Evolutionary conservation across 129 eudicot species (phyloP), one percentile per base, ranked within the genome.

Genomic region (Lactuca saligna): DNA sequence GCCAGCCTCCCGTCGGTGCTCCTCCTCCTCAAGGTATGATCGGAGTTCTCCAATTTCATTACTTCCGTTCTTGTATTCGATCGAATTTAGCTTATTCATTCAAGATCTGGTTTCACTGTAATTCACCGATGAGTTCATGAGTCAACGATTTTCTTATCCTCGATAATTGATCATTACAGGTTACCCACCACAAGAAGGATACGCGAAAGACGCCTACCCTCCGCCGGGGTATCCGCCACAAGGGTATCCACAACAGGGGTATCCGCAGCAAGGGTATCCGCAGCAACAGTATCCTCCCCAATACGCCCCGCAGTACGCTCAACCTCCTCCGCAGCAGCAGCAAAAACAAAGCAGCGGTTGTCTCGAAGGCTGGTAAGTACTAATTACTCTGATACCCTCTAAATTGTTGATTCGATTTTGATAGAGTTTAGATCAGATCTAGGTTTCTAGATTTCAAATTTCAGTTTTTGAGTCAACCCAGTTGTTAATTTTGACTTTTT

Each of bases 1-100:
- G 74, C 7, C 87, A 82, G 17, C 87, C 97, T 31, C 95, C 91
- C 1, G 92, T 85, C 44, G 97, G 95, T 35, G 86, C 73, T 25
- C 95, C 97, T 51, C 92, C 97, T 13, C 75, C 73, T 17, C 70
- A 77, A 44, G 73, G 69, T 67, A 6, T 33, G 9, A 46, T 12
- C 51, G 51, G 51, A 11, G n/a, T 46, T 46, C 12, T 3, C 15
- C 51, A 46, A 46, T 46, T 46, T 12, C 51, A 46, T 12, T 12
- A 10, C 51, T 12, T 46, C 51, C 15, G 51, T 46, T 46, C 5
- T 46, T 11, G 5, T 46, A 46, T 46, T 3, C 7, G 51, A 46
- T 46, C 5, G n/a, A 46, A 46, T 46, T 46, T 46, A 12, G 51
- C 4, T 46, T 46, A 11, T 46, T 46, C 51, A 3, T 46, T 46